Conservation (phyloP, 2,329 filamentous ascomycete genomes). For the Huntiella savannae region DNA sequence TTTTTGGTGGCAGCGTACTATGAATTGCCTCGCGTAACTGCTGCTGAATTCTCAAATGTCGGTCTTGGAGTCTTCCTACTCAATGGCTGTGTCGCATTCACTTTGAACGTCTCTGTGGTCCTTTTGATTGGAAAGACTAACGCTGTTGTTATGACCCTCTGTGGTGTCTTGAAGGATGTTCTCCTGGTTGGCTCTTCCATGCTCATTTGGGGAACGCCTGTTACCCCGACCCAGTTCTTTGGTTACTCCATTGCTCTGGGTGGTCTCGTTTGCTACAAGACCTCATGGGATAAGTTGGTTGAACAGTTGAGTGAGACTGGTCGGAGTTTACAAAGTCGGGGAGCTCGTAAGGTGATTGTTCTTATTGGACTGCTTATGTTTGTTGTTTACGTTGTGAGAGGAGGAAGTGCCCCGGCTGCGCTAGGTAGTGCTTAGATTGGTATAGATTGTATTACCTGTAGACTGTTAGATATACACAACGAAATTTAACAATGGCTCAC, state of each 20-base stretch:
- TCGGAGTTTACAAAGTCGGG: slow-evolving; percentile 25
- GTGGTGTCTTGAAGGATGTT: slow-evolving; percentile 75
- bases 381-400: slow-evolving; percentile 6
- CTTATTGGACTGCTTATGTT: not conserved
- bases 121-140: slow-evolving; percentile 80
- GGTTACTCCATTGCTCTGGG: slow-evolving; percentile 64
- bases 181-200: slow-evolving; percentile 64
- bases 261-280: slow-evolving; percentile 66
- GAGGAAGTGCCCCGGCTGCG: too few relatives aligned
- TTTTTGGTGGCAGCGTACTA: slow-evolving; percentile 51
- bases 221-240: slow-evolving; percentile 60
- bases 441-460: not conserved
- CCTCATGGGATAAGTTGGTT: slow-evolving; percentile 56
- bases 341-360: slow-evolving; percentile 7
- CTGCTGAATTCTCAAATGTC: slow-evolving; percentile 54
- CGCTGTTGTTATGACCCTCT: slow-evolving; percentile 68
- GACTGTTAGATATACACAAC: not conserved
- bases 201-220: slow-evolving; percentile 61
- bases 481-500: too few relatives aligned
- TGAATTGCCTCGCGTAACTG: slow-evolving; percentile 50
- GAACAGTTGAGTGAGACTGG: slow-evolving; percentile 47
- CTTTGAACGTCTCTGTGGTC: slow-evolving; percentile 70
- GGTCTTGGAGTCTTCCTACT: slow-evolving; percentile 53
- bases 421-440: too few relatives aligned
- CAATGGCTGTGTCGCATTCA: slow-evolving; percentile 62